Evolutionary conservation across 2,329 filamentous ascomycete genomes (phyloP), one percentile per base, ranked within the genome.

Genomic region (Colletotrichum trifolii): DNA sequence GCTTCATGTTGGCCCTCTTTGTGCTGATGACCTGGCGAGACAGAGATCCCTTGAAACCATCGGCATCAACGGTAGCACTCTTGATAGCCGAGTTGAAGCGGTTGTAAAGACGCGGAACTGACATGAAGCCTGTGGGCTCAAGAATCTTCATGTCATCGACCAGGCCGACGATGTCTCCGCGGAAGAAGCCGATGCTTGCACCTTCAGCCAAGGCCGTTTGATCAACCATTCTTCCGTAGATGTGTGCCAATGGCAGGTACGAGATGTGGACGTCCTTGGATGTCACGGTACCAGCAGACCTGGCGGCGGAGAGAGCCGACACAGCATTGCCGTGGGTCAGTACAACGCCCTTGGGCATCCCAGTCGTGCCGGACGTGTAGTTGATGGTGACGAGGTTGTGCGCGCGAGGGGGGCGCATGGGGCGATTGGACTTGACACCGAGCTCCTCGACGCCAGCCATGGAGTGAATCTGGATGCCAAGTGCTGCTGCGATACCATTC

Each of bases 161-260:
- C 15, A 99, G 82, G 68, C 92, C 91, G 11, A 91, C 75, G 67
- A 97, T 90, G 74, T 97, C 93, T 59, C 96, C 96, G 71, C 96
- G 93, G 86, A 97, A 99, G 78, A 95, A 99, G 11, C 95, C 96
- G 71, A 97, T 89, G 8, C 87, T 82, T 39, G 87, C 87, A 59
- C 93, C 94, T 56, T 87, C 84, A 72, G 91, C 87, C 13, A 97
- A 82, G 12, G 88, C 86, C 4, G 84, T 82, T 75, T 96, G 91
- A 75, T 99, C 96, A 45, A 89, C 83, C 70, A 97, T 84, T 60
- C 96, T 91, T 69, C 94, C 92, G 77, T 93, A 97, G 72, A 99
- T 98, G 76, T 99, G 96, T 9, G 96, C 96, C 43, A 97, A 82
- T 0, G 96, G 96, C 55, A 99, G 86, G 78, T 98, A 99, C 1